phyloP scores from a whole-genome alignment of 139 green algal genomes.

The Asterochloris sp. region DNA sequence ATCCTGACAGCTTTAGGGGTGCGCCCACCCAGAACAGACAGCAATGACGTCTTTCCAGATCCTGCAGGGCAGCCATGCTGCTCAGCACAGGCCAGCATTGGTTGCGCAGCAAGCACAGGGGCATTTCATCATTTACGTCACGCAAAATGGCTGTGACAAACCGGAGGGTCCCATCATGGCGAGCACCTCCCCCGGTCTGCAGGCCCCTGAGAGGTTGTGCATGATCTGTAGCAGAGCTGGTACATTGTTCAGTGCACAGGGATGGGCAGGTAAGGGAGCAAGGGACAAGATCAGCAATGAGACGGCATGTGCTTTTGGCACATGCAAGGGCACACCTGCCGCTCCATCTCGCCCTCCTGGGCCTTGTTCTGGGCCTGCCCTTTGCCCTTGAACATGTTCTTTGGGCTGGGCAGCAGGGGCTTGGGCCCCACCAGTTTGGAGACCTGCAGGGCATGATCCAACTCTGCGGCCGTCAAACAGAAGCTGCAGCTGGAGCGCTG shows the following conservation, averaged over 20 bases:
- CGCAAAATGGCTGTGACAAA: background rate
- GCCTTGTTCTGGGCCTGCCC: background rate
- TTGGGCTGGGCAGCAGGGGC: background rate
- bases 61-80: too few relatives aligned
- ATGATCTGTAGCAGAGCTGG: conserved; percentile 41
- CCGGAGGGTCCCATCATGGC: conserved; percentile 47
- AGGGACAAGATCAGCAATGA: background rate
- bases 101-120: too few relatives aligned
- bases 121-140: too few relatives aligned
- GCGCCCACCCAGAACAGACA: conserved; percentile 68
- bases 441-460: background rate
- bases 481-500: background rate
- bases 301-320: background rate
- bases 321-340: background rate
- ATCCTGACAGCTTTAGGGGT: conserved; percentile 34
- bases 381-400: background rate
- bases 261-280: background rate
- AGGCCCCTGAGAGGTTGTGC: conserved; percentile 34
- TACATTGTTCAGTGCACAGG: background rate
- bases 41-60: conserved; percentile 73
- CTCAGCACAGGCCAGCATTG: too few relatives aligned
- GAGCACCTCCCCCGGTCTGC: conserved; percentile 53
- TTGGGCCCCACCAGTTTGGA: too few relatives aligned
- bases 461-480: background rate
- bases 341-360: background rate